Evolutionary conservation across 345 rosid species (phyloP).

Genomic region (Syzygium oleosum): DNA sequence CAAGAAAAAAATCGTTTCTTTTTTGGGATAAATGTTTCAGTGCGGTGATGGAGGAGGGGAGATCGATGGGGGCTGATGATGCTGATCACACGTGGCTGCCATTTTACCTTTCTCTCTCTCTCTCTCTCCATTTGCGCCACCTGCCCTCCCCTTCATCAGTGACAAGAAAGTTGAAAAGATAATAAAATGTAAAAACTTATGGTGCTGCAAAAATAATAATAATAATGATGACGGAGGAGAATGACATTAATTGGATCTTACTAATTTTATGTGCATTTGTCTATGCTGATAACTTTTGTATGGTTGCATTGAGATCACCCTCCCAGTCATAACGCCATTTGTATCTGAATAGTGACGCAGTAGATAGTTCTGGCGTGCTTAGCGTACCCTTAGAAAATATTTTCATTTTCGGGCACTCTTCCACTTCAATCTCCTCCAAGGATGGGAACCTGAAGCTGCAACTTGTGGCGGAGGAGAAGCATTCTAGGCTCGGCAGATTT

Average conservation of each 20-base stretch:
- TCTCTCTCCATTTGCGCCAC: too few species aligned
- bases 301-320: background rate
- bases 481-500: background rate
- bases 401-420: background rate
- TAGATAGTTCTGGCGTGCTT: background rate
- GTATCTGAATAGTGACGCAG: rapidly evolving
- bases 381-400: background rate
- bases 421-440: rapidly evolving
- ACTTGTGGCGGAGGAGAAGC: background rate
- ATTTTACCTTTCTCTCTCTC: too few species aligned
- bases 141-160: too few species aligned
- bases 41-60: background rate
- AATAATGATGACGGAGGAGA: background rate
- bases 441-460: rapidly evolving
- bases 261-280: rapidly evolving
- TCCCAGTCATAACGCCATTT: rapidly evolving
- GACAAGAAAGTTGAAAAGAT: too few species aligned
- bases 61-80: background rate
- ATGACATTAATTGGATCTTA: background rate
- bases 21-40: too few species aligned
- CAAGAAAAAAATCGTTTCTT: too few species aligned
- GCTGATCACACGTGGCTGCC: rapidly evolving
- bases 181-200: too few species aligned
- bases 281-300: background rate
- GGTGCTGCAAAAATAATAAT: too few species aligned